phyloP scores from a whole-genome alignment of 108 stramenopile species.

The Cyclotella sp. region DNA sequence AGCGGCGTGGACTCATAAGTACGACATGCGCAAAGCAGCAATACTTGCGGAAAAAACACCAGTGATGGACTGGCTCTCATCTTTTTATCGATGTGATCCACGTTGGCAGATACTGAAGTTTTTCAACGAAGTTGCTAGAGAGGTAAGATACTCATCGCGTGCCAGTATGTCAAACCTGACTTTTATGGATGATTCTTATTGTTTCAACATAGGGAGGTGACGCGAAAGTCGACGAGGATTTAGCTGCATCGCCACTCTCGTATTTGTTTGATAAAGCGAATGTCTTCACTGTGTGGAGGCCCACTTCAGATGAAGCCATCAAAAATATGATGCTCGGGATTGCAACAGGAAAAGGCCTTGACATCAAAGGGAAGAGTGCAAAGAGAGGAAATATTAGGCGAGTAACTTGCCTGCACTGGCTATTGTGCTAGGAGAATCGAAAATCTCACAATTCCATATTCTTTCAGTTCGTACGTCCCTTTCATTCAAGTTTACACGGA shows the following conservation, averaged over 20 bases:
- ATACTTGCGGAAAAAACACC: conserved; percentile 31
- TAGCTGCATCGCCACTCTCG: conserved; percentile 29
- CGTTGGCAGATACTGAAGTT: conserved; percentile 63
- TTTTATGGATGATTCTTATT: background rate
- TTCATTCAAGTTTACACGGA: conserved; percentile 75
- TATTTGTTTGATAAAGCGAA: conserved; percentile 41
- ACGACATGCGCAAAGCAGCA: conserved; percentile 19
- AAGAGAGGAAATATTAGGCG: conserved; percentile 48
- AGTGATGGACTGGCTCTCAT: conserved; percentile 45
- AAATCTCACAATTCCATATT: background rate
- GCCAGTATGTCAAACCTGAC: background rate
- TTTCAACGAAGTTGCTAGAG: conserved; percentile 66
- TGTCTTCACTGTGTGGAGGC: conserved; percentile 80
- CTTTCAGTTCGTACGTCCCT: conserved; percentile 60
- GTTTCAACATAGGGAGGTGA: conserved; percentile 30
- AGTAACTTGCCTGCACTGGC: background rate
- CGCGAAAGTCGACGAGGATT: conserved; percentile 39
- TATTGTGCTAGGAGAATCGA: background rate
- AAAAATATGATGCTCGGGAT: conserved; percentile 74
- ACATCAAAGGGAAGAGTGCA: conserved; percentile 83
- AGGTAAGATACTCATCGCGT: conserved; percentile 1
- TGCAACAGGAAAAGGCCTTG: conserved; percentile 77
- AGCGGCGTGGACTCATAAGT: conserved; percentile 33
- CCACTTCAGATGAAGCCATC: conserved; percentile 68
- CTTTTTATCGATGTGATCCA: conserved; percentile 61